phyloP scores from a whole-genome alignment of 2,329 filamentous ascomycete species.

The Ciborinia camelliae region DNA sequence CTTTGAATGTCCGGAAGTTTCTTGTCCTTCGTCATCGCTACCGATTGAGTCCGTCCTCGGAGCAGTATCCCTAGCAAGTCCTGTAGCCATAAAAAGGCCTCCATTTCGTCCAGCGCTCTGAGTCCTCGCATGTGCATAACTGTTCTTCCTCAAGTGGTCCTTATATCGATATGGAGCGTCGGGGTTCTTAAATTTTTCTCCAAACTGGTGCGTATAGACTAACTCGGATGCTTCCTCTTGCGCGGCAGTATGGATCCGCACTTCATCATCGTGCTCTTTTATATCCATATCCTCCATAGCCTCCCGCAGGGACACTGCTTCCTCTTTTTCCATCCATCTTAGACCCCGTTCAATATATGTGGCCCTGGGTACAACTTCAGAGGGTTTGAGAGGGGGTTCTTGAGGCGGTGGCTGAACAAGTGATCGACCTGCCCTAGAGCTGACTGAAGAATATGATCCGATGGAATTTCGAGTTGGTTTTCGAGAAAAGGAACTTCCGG shows the following conservation, averaged over 20 bases:
- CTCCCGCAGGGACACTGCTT: conserved; percentile 64
- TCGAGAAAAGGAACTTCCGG: conserved; percentile 34
- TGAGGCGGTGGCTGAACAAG: conserved; percentile 28
- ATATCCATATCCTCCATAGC: conserved; percentile 73
- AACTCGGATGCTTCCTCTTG: conserved; percentile 75
- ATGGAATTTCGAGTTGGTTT: conserved; percentile 33
- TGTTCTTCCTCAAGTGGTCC: conserved; percentile 65
- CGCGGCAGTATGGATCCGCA: conserved; percentile 64
- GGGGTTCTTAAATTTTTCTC: conserved; percentile 51
- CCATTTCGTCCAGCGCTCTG: conserved; percentile 54
- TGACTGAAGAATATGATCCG: conserved; percentile 34
- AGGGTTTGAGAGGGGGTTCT: conserved; percentile 49
- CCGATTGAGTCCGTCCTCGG: conserved; percentile 36
- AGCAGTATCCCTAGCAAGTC: conserved; percentile 33
- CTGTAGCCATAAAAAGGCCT: conserved; percentile 42
- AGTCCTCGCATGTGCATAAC: conserved; percentile 65
- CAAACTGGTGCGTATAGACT: conserved; percentile 72
- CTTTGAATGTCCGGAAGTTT: neutral
- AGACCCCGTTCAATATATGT: conserved; percentile 71
- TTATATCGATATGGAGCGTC: conserved; percentile 65
- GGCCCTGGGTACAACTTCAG: conserved; percentile 60
- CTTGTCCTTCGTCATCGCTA: conserved; percentile 37
- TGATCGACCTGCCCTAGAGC: conserved; percentile 34
- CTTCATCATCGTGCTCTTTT: conserved; percentile 53
- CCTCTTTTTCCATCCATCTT: conserved; percentile 78